Evolutionary conservation across 345 rosid genomes (phyloP).

Genomic region (Laguncularia racemosa): DNA sequence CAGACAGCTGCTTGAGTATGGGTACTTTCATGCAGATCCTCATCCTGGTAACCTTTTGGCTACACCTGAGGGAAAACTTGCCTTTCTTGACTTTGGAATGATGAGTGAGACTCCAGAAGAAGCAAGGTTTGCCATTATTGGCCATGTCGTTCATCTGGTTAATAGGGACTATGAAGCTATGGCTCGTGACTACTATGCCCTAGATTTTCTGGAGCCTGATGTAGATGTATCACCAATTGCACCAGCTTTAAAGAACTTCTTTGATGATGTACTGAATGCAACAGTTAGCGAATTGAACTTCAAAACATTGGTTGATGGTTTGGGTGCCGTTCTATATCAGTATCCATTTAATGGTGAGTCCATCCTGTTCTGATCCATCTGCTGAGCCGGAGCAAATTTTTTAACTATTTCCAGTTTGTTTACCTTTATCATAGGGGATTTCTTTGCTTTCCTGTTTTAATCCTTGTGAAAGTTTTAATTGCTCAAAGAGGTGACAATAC

Average conservation of each 20-base stretch:
- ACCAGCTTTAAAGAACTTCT: constrained; percentile 87
- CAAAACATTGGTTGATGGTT: constrained; percentile 89
- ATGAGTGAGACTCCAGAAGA: constrained; percentile 99
- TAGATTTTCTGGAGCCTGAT: constrained; percentile 73
- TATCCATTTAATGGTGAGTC: constrained; percentile 79
- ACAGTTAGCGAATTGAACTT: constrained; percentile 95
- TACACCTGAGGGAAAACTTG: constrained; percentile 95
- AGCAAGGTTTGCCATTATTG: constrained; percentile 91
- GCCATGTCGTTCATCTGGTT: constrained; percentile 77
- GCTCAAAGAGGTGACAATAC: too few relatives aligned
- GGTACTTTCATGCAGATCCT: constrained; percentile 97
- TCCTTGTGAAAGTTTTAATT: too few relatives aligned
- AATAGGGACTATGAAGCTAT: constrained; percentile 98
- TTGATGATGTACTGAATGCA: constrained; percentile 88
- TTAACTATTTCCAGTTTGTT: not conserved
- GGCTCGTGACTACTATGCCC: constrained; percentile 93
- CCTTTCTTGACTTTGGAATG: constrained; percentile 98
- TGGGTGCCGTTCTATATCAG: constrained; percentile 87
- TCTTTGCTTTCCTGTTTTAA: not conserved
- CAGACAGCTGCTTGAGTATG: constrained; percentile 91
- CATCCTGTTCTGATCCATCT: too few relatives aligned
- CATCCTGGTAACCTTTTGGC: constrained; percentile 99
- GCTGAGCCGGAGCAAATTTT: too few relatives aligned
- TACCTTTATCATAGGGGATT: not conserved
- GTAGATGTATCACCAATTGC: constrained; percentile 93